Base-by-base conservation (phyloP, 768 basidiomycete species). In the Serendipita sp. region DNA sequence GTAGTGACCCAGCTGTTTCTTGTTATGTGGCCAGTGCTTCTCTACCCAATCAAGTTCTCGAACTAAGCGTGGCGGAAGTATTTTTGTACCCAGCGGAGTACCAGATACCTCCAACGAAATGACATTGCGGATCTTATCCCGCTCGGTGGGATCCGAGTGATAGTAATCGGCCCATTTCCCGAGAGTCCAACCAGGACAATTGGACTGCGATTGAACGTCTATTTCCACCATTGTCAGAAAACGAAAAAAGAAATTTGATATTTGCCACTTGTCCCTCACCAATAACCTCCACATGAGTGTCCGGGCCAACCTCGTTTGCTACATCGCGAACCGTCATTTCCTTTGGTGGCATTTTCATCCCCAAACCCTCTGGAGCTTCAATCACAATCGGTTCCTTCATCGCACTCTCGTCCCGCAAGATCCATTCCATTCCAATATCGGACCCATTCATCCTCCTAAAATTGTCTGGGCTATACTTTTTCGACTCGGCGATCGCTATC, bases 11-110 rank as follows among this genome's bases (percentile, higher is more conserved):
- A 83, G 83, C 43, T 77, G 71, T 72, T 84, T 87, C 69, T 83
- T 81, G 53, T 83, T 83, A 64, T 79, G 79, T 0, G 93, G 93
- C 95, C 95, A 99, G 72, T 85, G 90, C 66, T 87, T 88, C 72
- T 96, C 92, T 3, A 97, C 95, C 95, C 95, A 99, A 70, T 97
- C 96, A 67, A 97, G 72, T 64, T 97, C 90, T 62, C 88, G 80
- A 43, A 90, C 88, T 27, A 97, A 73, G 66, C 82, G 81, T 1
- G 95, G 95, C 2, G 93, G 92, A 2, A 83, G 74, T 27, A 99
- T 84, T 72, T 80, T 79, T 67, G 88, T 82, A 6, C 86, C 87
- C 4, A 98, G 78, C 62, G 81, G 76, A 2, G 91, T 92, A 4
- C 89, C 91, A 1, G 90, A 90, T 29, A 98, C 86, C 72, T 99